Evolutionary conservation across 164 flowering plant genomes (phyloP).

Genomic region (Saururus chinensis): DNA sequence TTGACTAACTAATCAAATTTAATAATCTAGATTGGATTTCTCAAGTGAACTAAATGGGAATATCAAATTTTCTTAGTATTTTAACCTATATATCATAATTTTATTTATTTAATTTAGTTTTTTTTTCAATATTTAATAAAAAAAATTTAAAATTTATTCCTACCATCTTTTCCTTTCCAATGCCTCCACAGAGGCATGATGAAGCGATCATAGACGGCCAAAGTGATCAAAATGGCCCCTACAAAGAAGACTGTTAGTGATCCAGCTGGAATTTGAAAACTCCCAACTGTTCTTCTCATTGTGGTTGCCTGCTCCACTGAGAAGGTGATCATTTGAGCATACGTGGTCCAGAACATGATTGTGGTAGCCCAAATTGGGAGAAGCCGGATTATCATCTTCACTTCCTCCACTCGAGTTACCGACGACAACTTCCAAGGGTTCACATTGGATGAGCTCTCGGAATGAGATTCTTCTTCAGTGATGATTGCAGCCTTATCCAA

Average conservation of each 20-base stretch:
- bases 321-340: conserved; percentile 97
- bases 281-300: conserved; percentile 60
- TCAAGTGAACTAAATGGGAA: too few relatives aligned
- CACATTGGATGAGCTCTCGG: conserved; percentile 29
- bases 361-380: conserved; percentile 95
- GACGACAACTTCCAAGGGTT: conserved; percentile 78
- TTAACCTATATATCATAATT: not conserved
- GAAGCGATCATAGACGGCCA: conserved; percentile 58
- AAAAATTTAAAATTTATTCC: too few relatives aligned
- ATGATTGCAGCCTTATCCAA: conserved; percentile 82
- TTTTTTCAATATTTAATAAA: too few relatives aligned
- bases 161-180: conserved; percentile 80
- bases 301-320: conserved; percentile 78
- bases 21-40: too few relatives aligned
- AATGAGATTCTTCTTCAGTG: conserved; percentile 17
- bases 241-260: conserved; percentile 89
- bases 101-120: not conserved
- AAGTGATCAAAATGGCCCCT: conserved; percentile 54
- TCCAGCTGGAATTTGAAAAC: conserved; percentile 80
- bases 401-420: conserved; percentile 81
- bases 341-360: conserved; percentile 93
- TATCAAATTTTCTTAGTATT: too few relatives aligned
- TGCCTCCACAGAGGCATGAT: conserved; percentile 72
- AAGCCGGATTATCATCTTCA: conserved; percentile 77
- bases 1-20: too few relatives aligned